Percentiles rank a stretch among this genome's conserved stretches.
phyloP scores from a whole-genome alignment of 768 basidiomycete species.

The Lyophyllum semitale region DNA sequence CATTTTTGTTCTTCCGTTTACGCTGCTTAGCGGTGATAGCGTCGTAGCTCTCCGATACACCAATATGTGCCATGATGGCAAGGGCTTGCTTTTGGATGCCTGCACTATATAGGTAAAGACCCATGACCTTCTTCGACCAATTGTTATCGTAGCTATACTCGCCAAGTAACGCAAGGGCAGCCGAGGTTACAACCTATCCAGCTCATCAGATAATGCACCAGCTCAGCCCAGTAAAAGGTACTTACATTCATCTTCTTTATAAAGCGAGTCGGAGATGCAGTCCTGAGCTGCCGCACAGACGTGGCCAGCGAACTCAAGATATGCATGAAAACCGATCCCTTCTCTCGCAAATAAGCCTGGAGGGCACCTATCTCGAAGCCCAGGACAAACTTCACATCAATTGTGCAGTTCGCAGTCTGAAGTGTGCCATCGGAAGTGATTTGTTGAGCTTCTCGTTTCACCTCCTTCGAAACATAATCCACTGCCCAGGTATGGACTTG shows the following conservation, averaged over 20 bases:
- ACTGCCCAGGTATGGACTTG: constrained; percentile 26
- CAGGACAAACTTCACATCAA: constrained; percentile 11
- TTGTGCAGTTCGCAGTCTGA: constrained; percentile 10
- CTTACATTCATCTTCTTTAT: constrained; percentile 16
- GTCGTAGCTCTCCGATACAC: constrained; percentile 31
- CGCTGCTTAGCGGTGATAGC: constrained; percentile 17
- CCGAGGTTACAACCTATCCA: constrained; percentile 22
- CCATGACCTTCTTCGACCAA: constrained; percentile 23
- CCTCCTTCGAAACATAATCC: constrained; percentile 12
- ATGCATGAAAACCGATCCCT: constrained; percentile 11
- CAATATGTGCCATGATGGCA: constrained; percentile 28
- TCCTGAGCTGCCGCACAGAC: constrained; percentile 7
- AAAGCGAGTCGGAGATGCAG: not conserved
- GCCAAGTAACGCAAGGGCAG: constrained; percentile 20
- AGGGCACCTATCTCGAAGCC: constrained; percentile 10
- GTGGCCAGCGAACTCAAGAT: constrained; percentile 21
- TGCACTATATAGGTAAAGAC: constrained; percentile 31
- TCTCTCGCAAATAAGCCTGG: not conserved
- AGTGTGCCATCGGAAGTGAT: constrained; percentile 20
- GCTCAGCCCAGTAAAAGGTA: not conserved
- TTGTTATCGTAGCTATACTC: constrained; percentile 35
- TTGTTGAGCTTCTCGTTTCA: constrained; percentile 18
- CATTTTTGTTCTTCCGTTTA: not conserved
- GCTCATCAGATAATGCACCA: not conserved
- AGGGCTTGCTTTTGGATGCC: constrained; percentile 34